Evolutionary conservation across 1,284 basidiomycete genomes (phyloP).

Genomic region (Paramarasmius palmivorus): DNA sequence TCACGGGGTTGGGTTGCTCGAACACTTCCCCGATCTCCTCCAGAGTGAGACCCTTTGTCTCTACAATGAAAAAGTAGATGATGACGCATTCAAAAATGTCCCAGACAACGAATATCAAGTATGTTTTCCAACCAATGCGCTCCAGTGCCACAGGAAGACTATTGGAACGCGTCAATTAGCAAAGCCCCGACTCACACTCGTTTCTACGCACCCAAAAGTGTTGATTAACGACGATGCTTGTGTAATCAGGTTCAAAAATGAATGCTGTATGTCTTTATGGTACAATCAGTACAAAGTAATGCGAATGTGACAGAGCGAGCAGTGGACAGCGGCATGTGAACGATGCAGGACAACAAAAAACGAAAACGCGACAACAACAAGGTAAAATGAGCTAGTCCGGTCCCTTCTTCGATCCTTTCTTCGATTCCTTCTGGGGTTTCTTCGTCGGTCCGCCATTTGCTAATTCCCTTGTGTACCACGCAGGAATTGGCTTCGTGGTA

Average conservation of each 20-base stretch:
- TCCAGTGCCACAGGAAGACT: constrained; percentile 47
- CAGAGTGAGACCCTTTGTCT: constrained; percentile 49
- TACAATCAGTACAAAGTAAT: no score
- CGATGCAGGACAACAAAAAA: no score
- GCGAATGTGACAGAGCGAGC: no score
- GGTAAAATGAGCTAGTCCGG: no score
- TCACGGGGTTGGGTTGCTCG: constrained; percentile 42
- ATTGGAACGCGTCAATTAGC: constrained; percentile 8
- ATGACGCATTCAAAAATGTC: constrained; percentile 56
- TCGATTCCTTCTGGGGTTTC: no score
- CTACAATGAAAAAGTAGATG: constrained; percentile 45
- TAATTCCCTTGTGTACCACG: no score
- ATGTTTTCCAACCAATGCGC: constrained; percentile 50
- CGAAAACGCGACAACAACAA: no score
- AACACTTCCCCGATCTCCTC: constrained; percentile 59
- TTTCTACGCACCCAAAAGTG: constrained; percentile 41
- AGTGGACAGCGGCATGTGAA: no score
- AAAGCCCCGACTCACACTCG: not conserved
- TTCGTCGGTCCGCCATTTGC: no score
- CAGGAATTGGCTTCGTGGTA: no score
- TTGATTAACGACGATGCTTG: constrained; percentile 45
- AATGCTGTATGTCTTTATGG: no score
- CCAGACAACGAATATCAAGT: constrained; percentile 53
- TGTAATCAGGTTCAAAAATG: constrained; percentile 31
- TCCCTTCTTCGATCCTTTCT: no score